These are phyloP conservation scores for Leptographium radiaticola DNA, from an alignment of 2,329 filamentous ascomycete species.

Conservation along the genomic window DNA sequence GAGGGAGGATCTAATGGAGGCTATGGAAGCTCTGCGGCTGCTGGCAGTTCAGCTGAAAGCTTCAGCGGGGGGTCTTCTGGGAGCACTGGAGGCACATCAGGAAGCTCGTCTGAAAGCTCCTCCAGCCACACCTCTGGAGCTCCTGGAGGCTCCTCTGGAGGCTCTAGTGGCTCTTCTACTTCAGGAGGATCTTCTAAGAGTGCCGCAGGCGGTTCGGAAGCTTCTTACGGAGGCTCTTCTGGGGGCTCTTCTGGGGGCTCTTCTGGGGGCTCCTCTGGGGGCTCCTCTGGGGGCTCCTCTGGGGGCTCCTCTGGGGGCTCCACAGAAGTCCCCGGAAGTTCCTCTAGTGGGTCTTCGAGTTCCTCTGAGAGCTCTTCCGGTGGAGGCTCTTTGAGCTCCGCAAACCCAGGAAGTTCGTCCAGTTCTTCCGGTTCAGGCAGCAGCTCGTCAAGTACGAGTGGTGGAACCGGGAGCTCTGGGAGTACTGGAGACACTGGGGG, in stretches of 20 bases:
- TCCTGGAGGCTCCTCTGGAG: background rate
- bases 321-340: too few species aligned
- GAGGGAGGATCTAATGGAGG: background rate
- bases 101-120: background rate
- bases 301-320: background rate
- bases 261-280: background rate
- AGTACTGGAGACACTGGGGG: background rate
- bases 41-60: too few species aligned
- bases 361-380: background rate
- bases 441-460: background rate
- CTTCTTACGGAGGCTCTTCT: background rate
- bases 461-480: background rate
- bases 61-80: background rate
- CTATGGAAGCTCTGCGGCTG: background rate
- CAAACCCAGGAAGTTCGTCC: background rate
- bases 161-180: background rate
- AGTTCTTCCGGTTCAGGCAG: background rate
- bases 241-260: background rate
- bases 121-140: background rate
- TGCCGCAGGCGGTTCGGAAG: background rate
- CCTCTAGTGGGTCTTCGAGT: background rate
- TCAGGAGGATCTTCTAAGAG: background rate
- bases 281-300: background rate
- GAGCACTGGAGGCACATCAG: background rate
- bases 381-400: background rate